A percentile compares a stretch with the other conserved stretches of the same genome.
Conservation (phyloP, 2,329 filamentous ascomycete species). For the Polytolypa hystricis region DNA sequence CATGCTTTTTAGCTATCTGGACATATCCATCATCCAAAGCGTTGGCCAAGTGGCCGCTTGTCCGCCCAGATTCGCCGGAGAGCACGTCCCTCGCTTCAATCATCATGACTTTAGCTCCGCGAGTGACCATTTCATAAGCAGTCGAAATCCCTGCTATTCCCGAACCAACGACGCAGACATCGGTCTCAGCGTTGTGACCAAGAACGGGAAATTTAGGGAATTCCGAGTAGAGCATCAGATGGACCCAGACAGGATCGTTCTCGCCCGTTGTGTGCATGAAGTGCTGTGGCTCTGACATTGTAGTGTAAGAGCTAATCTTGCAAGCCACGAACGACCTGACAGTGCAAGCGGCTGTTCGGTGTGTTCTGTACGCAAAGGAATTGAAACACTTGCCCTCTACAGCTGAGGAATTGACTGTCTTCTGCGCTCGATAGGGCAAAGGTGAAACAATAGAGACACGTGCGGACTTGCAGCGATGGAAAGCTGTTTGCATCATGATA, state of each 20-base stretch:
- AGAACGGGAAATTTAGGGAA: slow-evolving; percentile 37
- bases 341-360: not conserved
- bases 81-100: slow-evolving; percentile 46
- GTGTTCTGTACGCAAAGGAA: not conserved
- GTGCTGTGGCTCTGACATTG: slow-evolving; percentile 12
- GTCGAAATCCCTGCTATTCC: slow-evolving; percentile 43
- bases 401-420: not conserved
- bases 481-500: not conserved
- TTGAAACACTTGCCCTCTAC: not conserved
- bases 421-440: not conserved
- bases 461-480: not conserved
- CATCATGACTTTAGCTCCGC: slow-evolving; percentile 40
- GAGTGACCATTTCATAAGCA: slow-evolving; percentile 43
- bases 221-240: slow-evolving; percentile 36
- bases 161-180: slow-evolving; percentile 42
- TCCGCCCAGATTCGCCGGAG: slow-evolving; percentile 42
- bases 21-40: slow-evolving; percentile 44
- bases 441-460: not conserved
- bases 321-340: too few species aligned
- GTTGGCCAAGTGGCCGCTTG: slow-evolving; percentile 44
- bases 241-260: slow-evolving; percentile 44
- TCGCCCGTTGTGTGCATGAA: slow-evolving; percentile 39
- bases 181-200: slow-evolving; percentile 33
- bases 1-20: slow-evolving; percentile 43
- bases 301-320: not conserved